Base-by-base conservation (phyloP, 2,329 filamentous ascomycete genomes). In the Hypoxylon sp. region DNA sequence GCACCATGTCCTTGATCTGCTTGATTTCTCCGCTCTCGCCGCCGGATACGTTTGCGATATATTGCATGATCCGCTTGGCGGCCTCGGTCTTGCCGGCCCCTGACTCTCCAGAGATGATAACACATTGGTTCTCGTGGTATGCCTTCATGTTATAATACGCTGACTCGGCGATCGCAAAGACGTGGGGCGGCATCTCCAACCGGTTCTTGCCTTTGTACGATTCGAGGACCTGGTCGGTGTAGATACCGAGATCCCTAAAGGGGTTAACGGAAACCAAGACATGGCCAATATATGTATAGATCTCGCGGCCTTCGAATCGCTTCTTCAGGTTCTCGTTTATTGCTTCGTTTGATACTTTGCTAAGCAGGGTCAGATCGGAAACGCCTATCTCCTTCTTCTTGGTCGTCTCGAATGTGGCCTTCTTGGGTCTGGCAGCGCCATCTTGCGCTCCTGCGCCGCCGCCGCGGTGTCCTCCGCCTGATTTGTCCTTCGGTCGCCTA, bases 351-450 rank as follows among this genome's bases (percentile, higher is more conserved):
- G 95, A 97, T 73, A 99, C 97, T 82, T 98, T 98, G 86, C 95
- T 98, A 79, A 99, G 92, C 77, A 99, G 86, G 3, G 96, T 99
- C 80, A 99, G 88, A 86, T 99, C 96, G 61, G 96, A 98, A 61
- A 99, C 96, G 73, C 96, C 96, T 75, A 99, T 96, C 82, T 99
- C 95, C 88, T 97, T 98, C 90, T 98, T 99, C 88, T 98, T 98
- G 73, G 91, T 93, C 68, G 90, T 93, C 81, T 99, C 96, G 83
- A 97, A 99, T 69, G 93, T 93, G 71, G 96, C 96, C 85, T 98
- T 98, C 83, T 95, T 95, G 75, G 97, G 93, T 82, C 93, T 93
- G 70, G 90, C 81, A 71, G 77, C 80, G 75, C 77, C 77, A 61
- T 74, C 74, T 63, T 75, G 75, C 64, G 76, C 78, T 70, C 78